phyloP scores from a whole-genome alignment of 495 filamentous ascomycete genomes.

The Echria macrotheca region DNA sequence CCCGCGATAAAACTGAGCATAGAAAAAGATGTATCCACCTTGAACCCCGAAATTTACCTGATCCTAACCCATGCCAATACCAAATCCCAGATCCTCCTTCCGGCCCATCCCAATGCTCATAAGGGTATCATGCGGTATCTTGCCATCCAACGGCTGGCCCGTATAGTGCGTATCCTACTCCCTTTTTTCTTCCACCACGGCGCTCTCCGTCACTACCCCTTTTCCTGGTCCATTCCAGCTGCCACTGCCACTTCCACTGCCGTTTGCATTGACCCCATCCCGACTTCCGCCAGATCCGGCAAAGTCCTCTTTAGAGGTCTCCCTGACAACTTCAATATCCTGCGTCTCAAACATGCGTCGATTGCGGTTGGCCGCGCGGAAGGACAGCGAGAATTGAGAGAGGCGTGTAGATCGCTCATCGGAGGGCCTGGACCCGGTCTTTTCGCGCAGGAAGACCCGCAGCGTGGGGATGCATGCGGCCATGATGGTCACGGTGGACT shows the following conservation, averaged over 20 bases:
- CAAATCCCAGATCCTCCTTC: no score
- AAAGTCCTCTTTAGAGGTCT: background rate
- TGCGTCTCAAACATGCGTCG: background rate
- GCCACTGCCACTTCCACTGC: background rate
- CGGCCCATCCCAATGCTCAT: no score
- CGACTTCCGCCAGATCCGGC: background rate
- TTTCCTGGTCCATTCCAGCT: background rate
- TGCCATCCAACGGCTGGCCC: no score
- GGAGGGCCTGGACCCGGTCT: background rate
- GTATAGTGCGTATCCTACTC: no score
- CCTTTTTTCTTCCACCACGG: no score
- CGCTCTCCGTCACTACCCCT: no score
- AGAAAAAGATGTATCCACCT: no score
- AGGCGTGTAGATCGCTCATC: background rate
- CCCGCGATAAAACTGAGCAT: no score
- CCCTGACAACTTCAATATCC: background rate
- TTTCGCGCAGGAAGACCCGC: conserved; percentile 25
- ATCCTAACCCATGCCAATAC: no score
- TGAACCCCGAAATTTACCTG: no score
- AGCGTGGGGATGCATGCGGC: conserved; percentile 31
- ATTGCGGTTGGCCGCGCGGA: background rate
- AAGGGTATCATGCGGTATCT: no score
- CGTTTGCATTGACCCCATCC: background rate
- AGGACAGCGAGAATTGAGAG: background rate
- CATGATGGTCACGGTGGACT: conserved; percentile 29